Evolutionary conservation across 805 yeast species (phyloP), one percentile per base, ranked within the genome.

Genomic region (Diddensiella santjacobensis): DNA sequence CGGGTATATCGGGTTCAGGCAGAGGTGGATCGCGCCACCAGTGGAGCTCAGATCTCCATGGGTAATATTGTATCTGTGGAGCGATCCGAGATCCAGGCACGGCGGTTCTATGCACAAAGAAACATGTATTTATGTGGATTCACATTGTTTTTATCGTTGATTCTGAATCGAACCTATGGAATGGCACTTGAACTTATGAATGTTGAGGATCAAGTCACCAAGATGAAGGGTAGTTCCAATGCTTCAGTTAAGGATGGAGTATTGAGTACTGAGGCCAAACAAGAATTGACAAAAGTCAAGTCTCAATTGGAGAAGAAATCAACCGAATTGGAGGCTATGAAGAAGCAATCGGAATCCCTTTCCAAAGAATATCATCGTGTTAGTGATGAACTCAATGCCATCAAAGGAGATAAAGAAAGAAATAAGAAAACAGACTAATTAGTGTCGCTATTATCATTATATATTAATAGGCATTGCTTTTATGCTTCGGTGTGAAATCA

Each of bases 101-200:
- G 96, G 68, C 79, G 89, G 62, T 93, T 93, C 69, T 90, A 90
- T 63, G 88, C 97, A 18, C 99, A 93, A 71, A 81, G 99, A 71
- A 93, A 93, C 73, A 80, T 89, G 83, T 93, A 93, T 61, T 75
- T 93, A 44, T 88, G 96, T 58, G 99, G 99, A 1, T 88, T 90
- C 69, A 89, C 98, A 1, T 77, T 93, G 65, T 93, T 93, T 66
- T 73, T 93, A 61, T 86, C 96, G 1, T 74, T 90, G 62, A 84
- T 88, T 45, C 80, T 90, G 57, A 81, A 84, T 61, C 79, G 97
- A 70, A 88, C 96, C 2, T 88, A 86, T 66, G 33, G 50, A 18
- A 36, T 58, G 50, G 60, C 56, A 13, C 41, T 52, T 31, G 59
- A 58, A 24, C 46, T 56, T 36, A 51, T 56, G 36, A 44, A 50